A percentile compares a stretch with the other conserved stretches of the same genome.
Conservation (phyloP, 2,329 filamentous ascomycete genomes). For the Zymoseptoria pseudotritici region DNA sequence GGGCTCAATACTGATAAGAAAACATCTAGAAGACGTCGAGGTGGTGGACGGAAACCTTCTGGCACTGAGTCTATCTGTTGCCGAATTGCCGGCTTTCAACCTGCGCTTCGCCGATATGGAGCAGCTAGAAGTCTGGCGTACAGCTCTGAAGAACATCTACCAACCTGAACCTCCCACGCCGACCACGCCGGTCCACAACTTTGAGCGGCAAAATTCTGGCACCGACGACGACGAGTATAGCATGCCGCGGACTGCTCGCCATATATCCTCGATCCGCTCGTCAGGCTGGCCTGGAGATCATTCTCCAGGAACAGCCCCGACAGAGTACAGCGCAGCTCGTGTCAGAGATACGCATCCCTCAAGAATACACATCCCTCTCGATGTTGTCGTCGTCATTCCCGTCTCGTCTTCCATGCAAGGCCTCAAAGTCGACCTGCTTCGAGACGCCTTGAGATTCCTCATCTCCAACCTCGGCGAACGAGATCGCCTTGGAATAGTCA, state of each 20-base stretch:
- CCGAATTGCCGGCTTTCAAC: constrained; percentile 88
- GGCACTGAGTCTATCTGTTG: constrained; percentile 82
- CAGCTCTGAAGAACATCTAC: constrained; percentile 77
- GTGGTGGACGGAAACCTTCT: constrained; percentile 65
- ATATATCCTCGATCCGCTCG: constrained; percentile 76
- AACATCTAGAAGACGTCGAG: constrained; percentile 90
- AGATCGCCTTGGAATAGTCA: constrained; percentile 94
- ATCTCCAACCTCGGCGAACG: constrained; percentile 82
- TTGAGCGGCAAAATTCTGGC: constrained; percentile 58
- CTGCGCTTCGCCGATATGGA: constrained; percentile 77
- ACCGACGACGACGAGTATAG: constrained; percentile 24
- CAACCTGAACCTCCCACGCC: constrained; percentile 50
- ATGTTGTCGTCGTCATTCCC: constrained; percentile 92
- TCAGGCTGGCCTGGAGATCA: constrained; percentile 71
- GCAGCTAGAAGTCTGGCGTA: constrained; percentile 85
- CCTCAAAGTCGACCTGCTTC: constrained; percentile 91
- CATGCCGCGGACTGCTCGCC: constrained; percentile 47
- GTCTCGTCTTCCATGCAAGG: constrained; percentile 99
- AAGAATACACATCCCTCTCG: constrained; percentile 79
- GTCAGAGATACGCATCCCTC: constrained; percentile 10
- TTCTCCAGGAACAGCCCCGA: constrained; percentile 80
- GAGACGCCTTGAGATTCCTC: constrained; percentile 87
- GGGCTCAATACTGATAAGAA: constrained; percentile 96
- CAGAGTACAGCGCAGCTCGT: constrained; percentile 64
- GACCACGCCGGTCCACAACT: constrained; percentile 56